Percentiles rank a stretch among this genome's conserved stretches.
Evolutionary conservation across 345 rosid genomes (phyloP).

Genomic region (Luvunga scandens): DNA sequence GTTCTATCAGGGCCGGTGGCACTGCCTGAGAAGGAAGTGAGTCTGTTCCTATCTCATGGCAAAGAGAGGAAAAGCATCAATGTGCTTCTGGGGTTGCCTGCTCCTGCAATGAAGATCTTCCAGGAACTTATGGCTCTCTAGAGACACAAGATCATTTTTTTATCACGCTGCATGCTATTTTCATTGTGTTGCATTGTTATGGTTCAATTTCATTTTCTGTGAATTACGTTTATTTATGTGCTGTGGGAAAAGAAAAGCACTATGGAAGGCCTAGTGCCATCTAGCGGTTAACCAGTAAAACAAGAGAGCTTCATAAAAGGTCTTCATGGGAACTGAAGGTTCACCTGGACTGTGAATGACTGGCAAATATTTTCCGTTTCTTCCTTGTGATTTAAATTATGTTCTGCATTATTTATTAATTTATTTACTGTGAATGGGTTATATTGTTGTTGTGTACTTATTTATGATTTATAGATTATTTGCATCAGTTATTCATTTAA

Average conservation of each 20-base stretch:
- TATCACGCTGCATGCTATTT: not conserved
- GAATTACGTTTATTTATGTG: slow-evolving; percentile 1
- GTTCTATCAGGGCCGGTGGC: slow-evolving; percentile 79
- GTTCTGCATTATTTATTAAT: not conserved
- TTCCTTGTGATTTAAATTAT: not conserved
- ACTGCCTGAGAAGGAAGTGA: slow-evolving; percentile 88
- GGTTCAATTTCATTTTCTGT: slow-evolving; percentile 8
- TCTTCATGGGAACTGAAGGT: not conserved
- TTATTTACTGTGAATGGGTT: not conserved
- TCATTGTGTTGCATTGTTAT: not conserved
- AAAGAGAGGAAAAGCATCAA: slow-evolving; percentile 75
- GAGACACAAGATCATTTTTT: slow-evolving; percentile 1
- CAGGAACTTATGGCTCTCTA: slow-evolving; percentile 51
- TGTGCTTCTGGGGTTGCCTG: slow-evolving; percentile 85
- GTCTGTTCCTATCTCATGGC: slow-evolving; percentile 80
- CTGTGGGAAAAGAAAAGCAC: not conserved
- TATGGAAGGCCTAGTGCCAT: not conserved
- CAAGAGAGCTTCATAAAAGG: not conserved
- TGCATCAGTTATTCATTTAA: not conserved
- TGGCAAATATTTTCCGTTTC: not conserved
- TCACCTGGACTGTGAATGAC: not conserved
- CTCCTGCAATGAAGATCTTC: slow-evolving; percentile 70
- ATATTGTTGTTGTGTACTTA: not conserved
- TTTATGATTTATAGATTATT: not conserved
- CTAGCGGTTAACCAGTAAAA: not conserved